phyloP scores from a whole-genome alignment of 2,329 filamentous ascomycete genomes.

The Sphaerostilbella broomeana region DNA sequence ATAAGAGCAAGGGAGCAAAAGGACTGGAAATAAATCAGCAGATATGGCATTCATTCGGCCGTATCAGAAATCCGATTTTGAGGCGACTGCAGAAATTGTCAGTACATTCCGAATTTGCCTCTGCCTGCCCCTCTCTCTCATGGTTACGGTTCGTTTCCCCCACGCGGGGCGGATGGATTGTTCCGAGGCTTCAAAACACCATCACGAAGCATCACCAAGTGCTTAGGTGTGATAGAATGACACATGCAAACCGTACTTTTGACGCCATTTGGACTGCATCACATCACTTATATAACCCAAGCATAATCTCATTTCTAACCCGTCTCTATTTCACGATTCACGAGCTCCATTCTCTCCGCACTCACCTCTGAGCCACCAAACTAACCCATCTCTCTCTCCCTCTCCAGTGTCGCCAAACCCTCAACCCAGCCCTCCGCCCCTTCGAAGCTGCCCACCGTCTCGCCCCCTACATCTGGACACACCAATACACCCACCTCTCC shows the following conservation, averaged over 20 bases:
- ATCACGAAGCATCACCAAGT: too few species aligned
- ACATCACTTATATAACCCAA: too few species aligned
- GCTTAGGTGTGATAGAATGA: too few species aligned
- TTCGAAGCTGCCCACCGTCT: constrained; percentile 30
- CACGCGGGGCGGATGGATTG: too few species aligned
- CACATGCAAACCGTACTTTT: too few species aligned
- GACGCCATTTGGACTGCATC: too few species aligned
- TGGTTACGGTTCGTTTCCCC: background rate
- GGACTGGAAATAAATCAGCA: background rate
- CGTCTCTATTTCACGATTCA: constrained; percentile 2
- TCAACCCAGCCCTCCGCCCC: constrained; percentile 35
- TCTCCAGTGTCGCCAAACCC: constrained; percentile 41
- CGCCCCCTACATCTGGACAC: constrained; percentile 45
- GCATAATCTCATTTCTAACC: background rate
- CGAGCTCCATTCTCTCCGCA: constrained; percentile 1
- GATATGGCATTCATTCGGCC: constrained; percentile 41
- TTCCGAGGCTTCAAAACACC: too few species aligned
- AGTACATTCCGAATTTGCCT: constrained; percentile 13
- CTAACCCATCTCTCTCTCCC: background rate
- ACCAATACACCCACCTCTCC: constrained; percentile 42
- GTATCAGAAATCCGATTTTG: constrained; percentile 34
- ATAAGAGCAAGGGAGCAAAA: constrained; percentile 1
- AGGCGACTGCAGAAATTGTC: constrained; percentile 36
- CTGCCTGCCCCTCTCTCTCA: background rate
- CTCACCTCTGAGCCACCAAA: background rate